Evolutionary conservation across 1,284 basidiomycete species (phyloP).

Genomic region (Coniferiporia sulphurascens): DNA sequence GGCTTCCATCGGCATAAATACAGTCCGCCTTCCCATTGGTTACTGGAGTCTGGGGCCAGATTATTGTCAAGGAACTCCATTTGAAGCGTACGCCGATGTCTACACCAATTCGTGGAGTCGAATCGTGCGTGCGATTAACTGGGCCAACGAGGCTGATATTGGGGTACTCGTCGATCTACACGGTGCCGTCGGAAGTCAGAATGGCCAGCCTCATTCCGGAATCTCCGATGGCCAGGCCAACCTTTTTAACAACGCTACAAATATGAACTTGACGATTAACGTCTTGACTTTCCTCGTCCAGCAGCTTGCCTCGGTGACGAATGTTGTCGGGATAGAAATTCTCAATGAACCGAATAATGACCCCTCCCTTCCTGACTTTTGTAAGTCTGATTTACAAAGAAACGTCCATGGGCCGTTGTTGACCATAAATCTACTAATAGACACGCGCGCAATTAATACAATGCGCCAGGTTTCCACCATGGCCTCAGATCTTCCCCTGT

Average conservation of each 20-base stretch:
- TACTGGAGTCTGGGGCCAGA: constrained; percentile 58
- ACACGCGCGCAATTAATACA: constrained; percentile 46
- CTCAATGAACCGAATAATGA: constrained; percentile 67
- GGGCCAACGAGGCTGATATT: constrained; percentile 58
- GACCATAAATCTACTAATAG: constrained; percentile 26
- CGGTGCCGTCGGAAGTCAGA: constrained; percentile 68
- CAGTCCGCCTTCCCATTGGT: constrained; percentile 65
- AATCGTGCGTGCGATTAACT: constrained; percentile 60
- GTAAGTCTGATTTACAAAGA: constrained; percentile 31
- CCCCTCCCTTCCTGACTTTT: constrained; percentile 47
- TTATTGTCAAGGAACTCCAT: constrained; percentile 50
- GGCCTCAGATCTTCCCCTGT: constrained; percentile 55
- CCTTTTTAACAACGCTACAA: constrained; percentile 47
- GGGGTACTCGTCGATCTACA: constrained; percentile 77
- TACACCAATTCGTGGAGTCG: constrained; percentile 62
- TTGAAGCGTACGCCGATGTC: constrained; percentile 50
- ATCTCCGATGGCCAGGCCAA: constrained; percentile 56
- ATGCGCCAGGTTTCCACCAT: constrained; percentile 47
- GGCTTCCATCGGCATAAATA: constrained; percentile 64
- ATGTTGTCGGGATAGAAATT: constrained; percentile 73
- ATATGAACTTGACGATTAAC: constrained; percentile 55
- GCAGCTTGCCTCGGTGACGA: constrained; percentile 57
- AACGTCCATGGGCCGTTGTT: background rate
- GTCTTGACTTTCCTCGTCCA: constrained; percentile 54
- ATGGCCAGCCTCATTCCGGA: constrained; percentile 70